Conservation (phyloP, 352 stramenopile genomes). For the Pythium graminicola region DNA sequence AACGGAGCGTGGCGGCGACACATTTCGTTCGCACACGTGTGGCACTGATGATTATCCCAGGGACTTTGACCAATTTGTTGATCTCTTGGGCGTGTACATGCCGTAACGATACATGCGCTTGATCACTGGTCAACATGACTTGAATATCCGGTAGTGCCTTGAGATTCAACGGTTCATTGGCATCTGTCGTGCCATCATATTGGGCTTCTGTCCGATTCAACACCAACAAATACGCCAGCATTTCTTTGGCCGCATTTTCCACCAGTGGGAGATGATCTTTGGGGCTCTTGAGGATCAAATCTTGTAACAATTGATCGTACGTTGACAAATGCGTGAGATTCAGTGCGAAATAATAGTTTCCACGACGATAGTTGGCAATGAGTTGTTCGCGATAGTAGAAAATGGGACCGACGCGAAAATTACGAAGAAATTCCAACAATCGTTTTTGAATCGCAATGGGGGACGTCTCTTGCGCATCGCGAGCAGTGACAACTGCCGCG, state of each 20-base stretch:
- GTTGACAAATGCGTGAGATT: slow-evolving; percentile 78
- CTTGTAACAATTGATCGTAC: slow-evolving; percentile 83
- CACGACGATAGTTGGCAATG: slow-evolving; percentile 74
- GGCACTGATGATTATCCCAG: slow-evolving; percentile 96
- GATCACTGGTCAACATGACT: slow-evolving; percentile 76
- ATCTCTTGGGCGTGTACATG: slow-evolving; percentile 87
- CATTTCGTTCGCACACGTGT: slow-evolving; percentile 92
- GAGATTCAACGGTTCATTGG: slow-evolving; percentile 23
- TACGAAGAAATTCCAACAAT: slow-evolving; percentile 79
- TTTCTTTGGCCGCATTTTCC: slow-evolving; percentile 80
- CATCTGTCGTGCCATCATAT: slow-evolving; percentile 16
- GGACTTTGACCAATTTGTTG: slow-evolving; percentile 87
- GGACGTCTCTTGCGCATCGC: slow-evolving; percentile 45
- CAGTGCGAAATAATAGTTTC: slow-evolving; percentile 70
- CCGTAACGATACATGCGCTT: slow-evolving; percentile 59
- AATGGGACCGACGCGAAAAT: slow-evolving; percentile 76
- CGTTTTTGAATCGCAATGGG: slow-evolving; percentile 58
- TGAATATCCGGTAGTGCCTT: slow-evolving; percentile 67
- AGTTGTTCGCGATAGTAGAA: slow-evolving; percentile 90
- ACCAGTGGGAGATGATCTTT: slow-evolving; percentile 81
- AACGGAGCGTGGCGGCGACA: slow-evolving; percentile 86
- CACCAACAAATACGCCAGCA: slow-evolving; percentile 57
- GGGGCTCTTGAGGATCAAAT: slow-evolving; percentile 78
- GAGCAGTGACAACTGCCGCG: slow-evolving; percentile 36
- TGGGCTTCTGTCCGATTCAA: slow-evolving; percentile 36